A percentile compares a stretch with the other conserved stretches of the same genome.
These are phyloP conservation scores for Anisodus tanguticus DNA, from an alignment of 257 asterid species.

Conservation along the genomic window DNA sequence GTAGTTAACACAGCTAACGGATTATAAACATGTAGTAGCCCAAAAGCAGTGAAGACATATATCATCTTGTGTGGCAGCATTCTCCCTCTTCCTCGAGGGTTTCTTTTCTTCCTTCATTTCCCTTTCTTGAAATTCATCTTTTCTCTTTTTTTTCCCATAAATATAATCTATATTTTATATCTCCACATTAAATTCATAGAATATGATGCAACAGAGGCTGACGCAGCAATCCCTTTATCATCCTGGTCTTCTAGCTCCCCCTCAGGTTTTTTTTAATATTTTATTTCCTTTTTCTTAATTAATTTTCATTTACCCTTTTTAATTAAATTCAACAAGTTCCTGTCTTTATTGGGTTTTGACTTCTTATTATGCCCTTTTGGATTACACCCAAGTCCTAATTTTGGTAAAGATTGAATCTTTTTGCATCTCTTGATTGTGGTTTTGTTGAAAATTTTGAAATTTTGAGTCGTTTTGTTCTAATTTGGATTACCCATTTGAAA, in stretches of 20 bases:
- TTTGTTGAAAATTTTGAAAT: not conserved
- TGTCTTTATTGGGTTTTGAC: not conserved
- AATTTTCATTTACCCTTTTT: not conserved
- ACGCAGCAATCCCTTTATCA: constrained; percentile 71
- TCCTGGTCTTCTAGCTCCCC: constrained; percentile 70
- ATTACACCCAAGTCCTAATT: not conserved
- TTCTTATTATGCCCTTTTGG: not conserved
- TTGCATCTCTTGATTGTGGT: constrained; percentile 24
- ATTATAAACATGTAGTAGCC: too few relatives aligned
- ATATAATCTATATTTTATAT: not conserved
- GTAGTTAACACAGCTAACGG: too few relatives aligned
- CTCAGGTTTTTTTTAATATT: constrained; percentile 47
- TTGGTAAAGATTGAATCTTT: not conserved
- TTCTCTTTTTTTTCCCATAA: not conserved
- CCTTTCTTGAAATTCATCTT: not conserved
- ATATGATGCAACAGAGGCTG: constrained; percentile 66
- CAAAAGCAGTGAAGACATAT: too few relatives aligned
- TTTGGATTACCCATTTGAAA: not conserved
- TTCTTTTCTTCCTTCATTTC: constrained; percentile 37
- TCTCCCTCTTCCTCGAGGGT: constrained; percentile 49
- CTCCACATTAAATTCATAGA: constrained; percentile 29
- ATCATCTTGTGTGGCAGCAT: not conserved
- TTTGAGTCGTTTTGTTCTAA: not conserved
- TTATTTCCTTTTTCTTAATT: not conserved
- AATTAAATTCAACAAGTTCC: not conserved